Base-by-base conservation (phyloP, 2,329 filamentous ascomycete species). In the Aspergillus pseudoglaucus region DNA sequence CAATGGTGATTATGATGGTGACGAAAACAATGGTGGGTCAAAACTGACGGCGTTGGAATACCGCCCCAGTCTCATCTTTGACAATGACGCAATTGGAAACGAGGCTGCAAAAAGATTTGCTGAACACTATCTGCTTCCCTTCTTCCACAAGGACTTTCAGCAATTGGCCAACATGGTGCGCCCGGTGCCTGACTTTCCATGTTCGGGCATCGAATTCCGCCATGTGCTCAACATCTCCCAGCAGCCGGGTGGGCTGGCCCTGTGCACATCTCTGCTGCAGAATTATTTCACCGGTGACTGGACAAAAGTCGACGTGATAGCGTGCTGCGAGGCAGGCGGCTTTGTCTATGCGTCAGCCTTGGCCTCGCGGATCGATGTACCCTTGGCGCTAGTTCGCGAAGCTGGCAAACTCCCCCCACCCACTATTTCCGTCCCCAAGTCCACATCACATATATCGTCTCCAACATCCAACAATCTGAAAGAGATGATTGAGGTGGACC, bases 341-440 rank as follows among this genome's bases (percentile, higher is more conserved):
- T 77, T 77, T 49, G 47, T 82, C 48, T 83, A 64, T 64, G 81
- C 79, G 1, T 68, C 80, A 8, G 60, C 75, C 2, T 63, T 84
- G 51, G 75, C 77, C 3, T 33, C 33, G 12, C 58, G 43, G 2
- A 56, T 77, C 41, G 47, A 66, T 35, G 30, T 75, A 8, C 76
- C 71, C 2, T 56, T 83, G 50, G 69, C 65, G 6, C 58, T 80
- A 39, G 73, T 84, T 48, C 78, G 81, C 35, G 66, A 78, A 57
- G 73, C 72, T 8, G 76, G 76, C 22, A 85, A 83, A 62, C 74
- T 84, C 0, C 81, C 81, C 0, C 76, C 77, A 6, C 81, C 80
- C 0, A 77, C 66, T 0, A 8, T 81, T 30, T 79, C 75, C 6
- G 70, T 75, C 20, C 8, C 6, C 37, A 83, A 76, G 59, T 25